Evolutionary conservation across 352 stramenopile genomes (phyloP).

Genomic region (Pythium sukuiense): DNA sequence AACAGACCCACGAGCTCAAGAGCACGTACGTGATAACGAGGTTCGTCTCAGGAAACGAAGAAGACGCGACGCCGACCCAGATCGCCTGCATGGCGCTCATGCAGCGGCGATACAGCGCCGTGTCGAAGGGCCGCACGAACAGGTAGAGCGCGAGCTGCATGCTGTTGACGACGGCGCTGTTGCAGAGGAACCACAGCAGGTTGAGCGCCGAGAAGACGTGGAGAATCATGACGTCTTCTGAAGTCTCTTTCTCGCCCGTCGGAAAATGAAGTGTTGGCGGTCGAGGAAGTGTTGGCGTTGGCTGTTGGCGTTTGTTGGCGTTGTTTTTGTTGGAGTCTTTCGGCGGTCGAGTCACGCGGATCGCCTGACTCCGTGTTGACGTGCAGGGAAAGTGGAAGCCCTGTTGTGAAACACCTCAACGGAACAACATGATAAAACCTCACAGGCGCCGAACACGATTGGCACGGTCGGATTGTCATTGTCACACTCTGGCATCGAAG

Average conservation of each 20-base stretch:
- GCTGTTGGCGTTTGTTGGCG: neutral
- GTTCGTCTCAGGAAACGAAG: conserved; percentile 82
- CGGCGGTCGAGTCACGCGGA: neutral
- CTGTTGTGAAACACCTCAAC: neutral
- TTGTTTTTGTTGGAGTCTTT: neutral
- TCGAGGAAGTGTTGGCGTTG: neutral
- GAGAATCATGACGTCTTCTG: too few species aligned
- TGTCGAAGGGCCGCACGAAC: conserved; percentile 83
- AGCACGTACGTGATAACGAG: conserved; percentile 76
- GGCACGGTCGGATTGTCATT: neutral
- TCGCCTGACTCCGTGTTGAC: neutral
- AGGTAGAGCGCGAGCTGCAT: conserved; percentile 82
- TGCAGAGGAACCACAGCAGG: conserved; percentile 85
- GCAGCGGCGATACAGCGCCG: conserved; percentile 68
- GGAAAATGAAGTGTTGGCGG: neutral
- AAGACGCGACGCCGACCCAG: conserved; percentile 87
- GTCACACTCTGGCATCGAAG: neutral
- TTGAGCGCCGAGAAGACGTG: conserved; percentile 74
- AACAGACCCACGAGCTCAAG: too few species aligned
- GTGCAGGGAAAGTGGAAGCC: neutral
- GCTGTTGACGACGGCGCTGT: conserved; percentile 78
- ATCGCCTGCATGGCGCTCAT: conserved; percentile 73
- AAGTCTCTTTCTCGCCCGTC: too few species aligned
- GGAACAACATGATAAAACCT: neutral
- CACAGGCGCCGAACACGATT: neutral